Base-by-base conservation (phyloP, 2,329 filamentous ascomycete genomes). In the Aspergillus melleus region DNA sequence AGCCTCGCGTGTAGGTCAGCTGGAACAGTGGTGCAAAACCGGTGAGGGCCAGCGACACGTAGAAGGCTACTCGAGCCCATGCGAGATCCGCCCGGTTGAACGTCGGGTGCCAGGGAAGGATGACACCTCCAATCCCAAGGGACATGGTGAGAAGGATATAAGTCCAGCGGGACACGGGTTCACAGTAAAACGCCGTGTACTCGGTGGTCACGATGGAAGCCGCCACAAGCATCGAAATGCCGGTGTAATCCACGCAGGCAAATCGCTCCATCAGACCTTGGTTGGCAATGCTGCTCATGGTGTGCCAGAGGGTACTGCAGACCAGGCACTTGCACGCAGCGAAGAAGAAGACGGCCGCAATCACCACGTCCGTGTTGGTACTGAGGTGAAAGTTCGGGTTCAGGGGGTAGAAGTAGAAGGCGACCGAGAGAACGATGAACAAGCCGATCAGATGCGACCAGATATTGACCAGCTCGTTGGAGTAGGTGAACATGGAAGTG, bases 121-220 rank as follows among this genome's bases (percentile, higher is more conserved):
- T 90, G 64, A 96, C 91, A 58, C 95, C 95, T 44, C 88, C 90
- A 58, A 96, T 79, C 52, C 95, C 95, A 26, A 99, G 86, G 14
- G 88, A 74, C 59, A 90, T 89, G 2, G 95, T 98, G 53, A 90
- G 81, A 47, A 84, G 77, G 81, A 99, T 95, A 78, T 98, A 99
- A 12, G 86, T 82, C 85, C 90, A 95, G 57, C 93, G 89, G 67
- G 90, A 93, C 51, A 90, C 70, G 3, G 95, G 93, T 71, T 99
- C 95, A 80, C 95, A 97, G 81, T 99, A 99, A 77, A 99, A 99
- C 24, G 94, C 95, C 0, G 95, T 97, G 80, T 98, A 99, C 75
- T 99, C 95, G 39, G 92, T 96, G 2, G 95, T 97, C 85, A 98
- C 92, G 79, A 99, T 99, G 58, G 91, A 96, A 10, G 95, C 92